These are phyloP conservation scores for Clarireedia monteithiana DNA, from an alignment of 2,329 filamentous ascomycete genomes.

Conservation along the genomic window DNA sequence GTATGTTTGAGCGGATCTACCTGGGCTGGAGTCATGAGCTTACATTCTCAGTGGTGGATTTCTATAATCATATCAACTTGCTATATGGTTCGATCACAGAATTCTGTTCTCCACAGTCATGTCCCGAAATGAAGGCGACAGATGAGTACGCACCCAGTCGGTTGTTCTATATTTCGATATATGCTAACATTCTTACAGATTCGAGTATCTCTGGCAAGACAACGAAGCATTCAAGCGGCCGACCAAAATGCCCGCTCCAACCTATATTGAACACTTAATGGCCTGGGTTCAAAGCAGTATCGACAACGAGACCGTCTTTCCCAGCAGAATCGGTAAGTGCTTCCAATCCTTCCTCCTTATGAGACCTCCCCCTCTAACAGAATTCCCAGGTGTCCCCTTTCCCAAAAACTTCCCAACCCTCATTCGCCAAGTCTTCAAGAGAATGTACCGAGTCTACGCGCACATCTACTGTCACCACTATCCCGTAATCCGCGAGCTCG, in stretches of 20 bases:
- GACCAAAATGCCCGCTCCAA: conserved; percentile 95
- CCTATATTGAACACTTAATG: conserved; percentile 98
- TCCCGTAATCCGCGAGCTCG: conserved; percentile 88
- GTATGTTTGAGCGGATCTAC: conserved; percentile 40
- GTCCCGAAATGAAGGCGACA: conserved; percentile 99
- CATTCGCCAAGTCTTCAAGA: conserved; percentile 95
- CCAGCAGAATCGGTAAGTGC: conserved; percentile 72
- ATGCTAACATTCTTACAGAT: conserved; percentile 43
- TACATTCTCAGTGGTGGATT: conserved; percentile 77
- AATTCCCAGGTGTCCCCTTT: conserved; percentile 69
- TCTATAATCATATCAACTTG: conserved; percentile 99
- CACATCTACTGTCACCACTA: conserved; percentile 99
- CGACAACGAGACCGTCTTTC: conserved; percentile 91
- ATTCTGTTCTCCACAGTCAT: conserved; percentile 95
- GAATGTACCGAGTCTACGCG: conserved; percentile 95
- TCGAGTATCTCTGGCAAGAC: conserved; percentile 99
- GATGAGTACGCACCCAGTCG: conserved; percentile 64
- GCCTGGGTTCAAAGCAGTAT: conserved; percentile 92
- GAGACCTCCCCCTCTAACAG: conserved; percentile 14
- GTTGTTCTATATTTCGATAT: neutral
- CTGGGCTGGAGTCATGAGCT: conserved; percentile 16
- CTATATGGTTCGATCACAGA: conserved; percentile 98
- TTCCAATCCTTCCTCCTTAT: conserved; percentile 40
- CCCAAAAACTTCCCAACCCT: conserved; percentile 85
- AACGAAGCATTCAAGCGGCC: conserved; percentile 87